Conservation (phyloP, 768 basidiomycete species). For the Phylloporus arenicola region DNA sequence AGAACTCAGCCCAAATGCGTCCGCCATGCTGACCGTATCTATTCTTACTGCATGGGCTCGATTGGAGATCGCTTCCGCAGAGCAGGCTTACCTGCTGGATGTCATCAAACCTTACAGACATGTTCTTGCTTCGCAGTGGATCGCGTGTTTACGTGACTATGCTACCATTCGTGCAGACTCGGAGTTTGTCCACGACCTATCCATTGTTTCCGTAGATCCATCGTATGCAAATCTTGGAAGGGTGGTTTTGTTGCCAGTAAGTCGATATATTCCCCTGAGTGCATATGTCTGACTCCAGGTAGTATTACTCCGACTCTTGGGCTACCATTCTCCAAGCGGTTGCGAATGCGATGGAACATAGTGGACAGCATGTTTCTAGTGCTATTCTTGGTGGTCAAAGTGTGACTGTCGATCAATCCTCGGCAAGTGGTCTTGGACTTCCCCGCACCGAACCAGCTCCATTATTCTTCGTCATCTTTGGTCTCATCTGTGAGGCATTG, state of each 20-base stretch:
- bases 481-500: slow-evolving; percentile 89
- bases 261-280: slow-evolving; percentile 23
- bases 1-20: slow-evolving; percentile 89
- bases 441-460: slow-evolving; percentile 58
- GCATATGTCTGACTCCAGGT: slow-evolving; percentile 1
- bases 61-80: slow-evolving; percentile 69
- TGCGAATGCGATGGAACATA: slow-evolving; percentile 67
- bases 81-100: slow-evolving; percentile 70
- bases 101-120: slow-evolving; percentile 78
- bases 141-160: slow-evolving; percentile 85
- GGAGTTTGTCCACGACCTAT: slow-evolving; percentile 72
- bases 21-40: slow-evolving; percentile 90
- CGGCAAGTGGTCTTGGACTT: slow-evolving; percentile 16
- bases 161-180: slow-evolving; percentile 87
- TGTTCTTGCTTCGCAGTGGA: slow-evolving; percentile 78
- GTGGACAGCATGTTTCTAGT: slow-evolving; percentile 61
- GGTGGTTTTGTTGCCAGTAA: slow-evolving; percentile 85
- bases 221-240: slow-evolving; percentile 85
- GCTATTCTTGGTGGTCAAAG: slow-evolving; percentile 80
- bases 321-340: slow-evolving; percentile 79
- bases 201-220: slow-evolving; percentile 70
- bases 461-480: slow-evolving; percentile 87
- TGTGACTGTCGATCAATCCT: slow-evolving; percentile 13
- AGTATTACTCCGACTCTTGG: slow-evolving; percentile 91
- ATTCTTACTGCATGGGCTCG: slow-evolving; percentile 95